A percentile compares a stretch with the other conserved stretches of the same genome.
Conservation (phyloP, 352 stramenopile species). For the Aphanomyces stellatus region DNA sequence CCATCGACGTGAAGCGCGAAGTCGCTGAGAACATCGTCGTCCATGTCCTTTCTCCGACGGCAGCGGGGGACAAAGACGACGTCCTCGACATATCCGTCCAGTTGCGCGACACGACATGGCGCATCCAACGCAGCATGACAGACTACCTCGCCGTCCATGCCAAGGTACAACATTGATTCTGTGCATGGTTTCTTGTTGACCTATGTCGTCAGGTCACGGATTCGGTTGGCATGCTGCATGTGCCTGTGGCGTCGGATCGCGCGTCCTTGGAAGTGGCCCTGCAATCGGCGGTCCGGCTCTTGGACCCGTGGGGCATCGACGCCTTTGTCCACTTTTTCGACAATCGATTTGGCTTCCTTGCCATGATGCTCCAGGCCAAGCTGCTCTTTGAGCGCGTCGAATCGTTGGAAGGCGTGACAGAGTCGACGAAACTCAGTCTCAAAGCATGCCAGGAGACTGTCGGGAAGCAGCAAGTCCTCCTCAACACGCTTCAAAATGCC, state of each 20-base stretch:
- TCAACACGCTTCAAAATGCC: neutral
- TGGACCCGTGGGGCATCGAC: neutral
- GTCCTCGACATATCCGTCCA: neutral
- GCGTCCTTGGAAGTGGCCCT: neutral
- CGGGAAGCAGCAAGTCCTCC: neutral
- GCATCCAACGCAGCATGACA: neutral
- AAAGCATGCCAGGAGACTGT: neutral
- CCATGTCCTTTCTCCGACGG: neutral
- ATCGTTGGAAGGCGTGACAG: neutral
- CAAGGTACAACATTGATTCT: neutral
- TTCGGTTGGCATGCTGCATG: neutral
- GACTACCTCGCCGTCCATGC: neutral
- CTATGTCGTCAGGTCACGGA: neutral
- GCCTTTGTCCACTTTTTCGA: conserved; percentile 16
- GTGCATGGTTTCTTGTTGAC: neutral
- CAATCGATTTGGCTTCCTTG: conserved; percentile 1
- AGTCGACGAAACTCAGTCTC: neutral
- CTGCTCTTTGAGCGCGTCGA: neutral
- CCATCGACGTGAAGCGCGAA: conserved; percentile 9
- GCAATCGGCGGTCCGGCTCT: neutral
- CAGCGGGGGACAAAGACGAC: neutral
- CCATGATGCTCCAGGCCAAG: neutral
- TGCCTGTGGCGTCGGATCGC: no score
- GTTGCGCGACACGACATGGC: conserved; percentile 10
- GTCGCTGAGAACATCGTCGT: conserved; percentile 1